Conservation (phyloP, 2,329 filamentous ascomycete genomes). For the Colletotrichum sp. region DNA sequence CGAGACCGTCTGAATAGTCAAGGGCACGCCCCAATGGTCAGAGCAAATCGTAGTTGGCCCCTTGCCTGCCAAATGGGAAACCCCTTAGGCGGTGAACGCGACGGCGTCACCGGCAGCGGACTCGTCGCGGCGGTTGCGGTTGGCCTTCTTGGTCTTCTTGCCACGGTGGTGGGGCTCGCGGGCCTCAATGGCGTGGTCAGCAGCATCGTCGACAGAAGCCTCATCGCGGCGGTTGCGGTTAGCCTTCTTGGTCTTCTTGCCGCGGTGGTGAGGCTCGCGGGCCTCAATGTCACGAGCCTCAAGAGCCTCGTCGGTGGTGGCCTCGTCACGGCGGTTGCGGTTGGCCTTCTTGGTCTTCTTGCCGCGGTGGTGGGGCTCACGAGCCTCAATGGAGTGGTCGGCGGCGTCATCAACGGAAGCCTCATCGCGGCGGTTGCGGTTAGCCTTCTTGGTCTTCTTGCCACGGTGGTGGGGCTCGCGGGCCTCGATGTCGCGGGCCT, state of each 20-base stretch:
- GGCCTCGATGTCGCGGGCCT: slow-evolving; percentile 20
- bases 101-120: not conserved
- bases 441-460: slow-evolving; percentile 20
- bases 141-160: slow-evolving; percentile 17
- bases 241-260: slow-evolving; percentile 21
- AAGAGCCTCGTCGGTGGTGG: not conserved
- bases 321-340: not conserved
- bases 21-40: not conserved
- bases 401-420: not conserved
- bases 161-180: slow-evolving; percentile 23
- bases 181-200: slow-evolving; percentile 14
- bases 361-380: slow-evolving; percentile 17
- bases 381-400: not conserved
- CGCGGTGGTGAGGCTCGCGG: slow-evolving; percentile 22
- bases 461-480: slow-evolving; percentile 20
- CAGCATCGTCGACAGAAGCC: not conserved
- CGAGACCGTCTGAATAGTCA: not conserved
- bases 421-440: not conserved
- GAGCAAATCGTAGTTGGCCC: not conserved
- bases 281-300: slow-evolving; percentile 23
- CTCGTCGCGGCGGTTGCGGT: not conserved
- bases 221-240: slow-evolving; percentile 4
- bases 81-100: slow-evolving; percentile 9
- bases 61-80: not conserved
- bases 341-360: slow-evolving; percentile 13